Base-by-base conservation (phyloP, 257 asterid species). In the Solanum bulbocastanum region DNA sequence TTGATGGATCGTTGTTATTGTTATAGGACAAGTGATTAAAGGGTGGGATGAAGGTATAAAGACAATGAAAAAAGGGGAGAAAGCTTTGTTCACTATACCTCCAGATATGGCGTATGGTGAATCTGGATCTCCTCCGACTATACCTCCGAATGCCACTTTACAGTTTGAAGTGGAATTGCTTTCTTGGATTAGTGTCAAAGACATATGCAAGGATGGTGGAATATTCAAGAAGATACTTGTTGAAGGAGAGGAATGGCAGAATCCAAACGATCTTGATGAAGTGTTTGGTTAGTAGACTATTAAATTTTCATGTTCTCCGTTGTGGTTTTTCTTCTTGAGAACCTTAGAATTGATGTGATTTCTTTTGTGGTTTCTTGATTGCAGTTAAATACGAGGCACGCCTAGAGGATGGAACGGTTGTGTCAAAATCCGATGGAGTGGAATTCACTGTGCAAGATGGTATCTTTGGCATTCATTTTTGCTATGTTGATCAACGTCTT, bases 11-110 rank as follows among this genome's bases (percentile, higher is more conserved):
- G 5, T n/a, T 56, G 83, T 82, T 30, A 7, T 27, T 35, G 84
- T 40, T 86, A 76, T 90, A 93, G 96, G 95, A 14, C 87, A 91
- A 44, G 96, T 92, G 25, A 93, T 93, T 23, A 90, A 91, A 90
- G 96, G 96, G 73, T 93, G 93, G 95, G 94, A 93, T 87, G 95
- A 93, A 92, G 93, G 93, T 86, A 89, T 93, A 83, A 90, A 89
- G 88, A 91, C 93, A 30, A 94, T 94, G 96, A 94, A 88, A 88
- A 94, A 94, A 84, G 94, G 93, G 4, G 96, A 94, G 89, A 94
- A 91, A 87, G 91, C 95, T 81, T 83, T 93, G 71, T 88, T 94
- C 88, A 91, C 95, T 74, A 86, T 94, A 10, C 96, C 94, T 36
- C 92, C 94, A 14, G 89, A 88, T 66, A 90, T 91, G 79, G 96